These are phyloP conservation scores for Takakia lepidozioides DNA, from an alignment of 225 moss, liverwort and hornwort genomes.

Conservation along the genomic window DNA sequence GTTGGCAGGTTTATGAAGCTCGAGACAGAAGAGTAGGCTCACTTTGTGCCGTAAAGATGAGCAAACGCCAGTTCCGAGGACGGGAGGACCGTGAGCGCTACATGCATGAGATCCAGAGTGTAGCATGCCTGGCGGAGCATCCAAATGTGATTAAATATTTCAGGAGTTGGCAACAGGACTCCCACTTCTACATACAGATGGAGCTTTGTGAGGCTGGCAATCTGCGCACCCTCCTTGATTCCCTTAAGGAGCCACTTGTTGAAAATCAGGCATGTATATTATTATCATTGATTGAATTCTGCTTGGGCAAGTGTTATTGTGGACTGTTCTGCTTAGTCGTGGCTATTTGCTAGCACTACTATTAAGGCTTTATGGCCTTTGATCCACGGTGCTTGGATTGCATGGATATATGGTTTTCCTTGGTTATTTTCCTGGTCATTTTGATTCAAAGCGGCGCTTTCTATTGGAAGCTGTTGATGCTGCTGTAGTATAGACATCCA, in stretches of 20 bases:
- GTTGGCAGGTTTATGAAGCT: slow-evolving; percentile 83
- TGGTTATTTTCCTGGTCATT: no score
- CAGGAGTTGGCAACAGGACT: slow-evolving; percentile 96
- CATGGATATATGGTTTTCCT: no score
- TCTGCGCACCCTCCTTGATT: slow-evolving; percentile 75
- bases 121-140: slow-evolving; percentile 89
- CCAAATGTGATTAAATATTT: slow-evolving; percentile 92
- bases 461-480: no score
- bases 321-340: no score
- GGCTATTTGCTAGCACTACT: no score
- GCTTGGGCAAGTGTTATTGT: no score
- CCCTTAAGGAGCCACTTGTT: slow-evolving; percentile 47
- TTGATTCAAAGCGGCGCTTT: no score
- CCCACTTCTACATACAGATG: slow-evolving; percentile 99
- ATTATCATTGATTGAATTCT: no score
- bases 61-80: slow-evolving; percentile 84
- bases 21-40: slow-evolving; percentile 88
- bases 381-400: no score
- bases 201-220: slow-evolving; percentile 96
- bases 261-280: slow-evolving; percentile 65
- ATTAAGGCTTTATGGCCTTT: no score
- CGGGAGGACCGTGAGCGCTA: slow-evolving; percentile 90
- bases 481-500: no score
- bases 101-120: slow-evolving; percentile 93
- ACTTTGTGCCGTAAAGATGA: slow-evolving; percentile 97